These are phyloP conservation scores for Globisporangium middletonii DNA, from an alignment of 352 stramenopile species.

Conservation along the genomic window DNA sequence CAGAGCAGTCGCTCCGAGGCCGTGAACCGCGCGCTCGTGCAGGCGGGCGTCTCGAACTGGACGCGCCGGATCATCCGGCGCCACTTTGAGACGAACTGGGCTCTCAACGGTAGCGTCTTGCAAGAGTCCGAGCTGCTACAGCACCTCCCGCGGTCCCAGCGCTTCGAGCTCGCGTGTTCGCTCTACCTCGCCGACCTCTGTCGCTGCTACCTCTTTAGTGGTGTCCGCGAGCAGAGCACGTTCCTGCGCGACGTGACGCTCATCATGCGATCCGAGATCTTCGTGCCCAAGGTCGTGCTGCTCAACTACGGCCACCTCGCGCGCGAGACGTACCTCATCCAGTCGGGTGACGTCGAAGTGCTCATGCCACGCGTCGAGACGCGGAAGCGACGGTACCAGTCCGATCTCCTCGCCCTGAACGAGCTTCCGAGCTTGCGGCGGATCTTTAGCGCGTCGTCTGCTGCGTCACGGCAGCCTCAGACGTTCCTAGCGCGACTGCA, in stretches of 20 bases:
- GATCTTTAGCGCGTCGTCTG: background rate
- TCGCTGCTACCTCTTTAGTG: slow-evolving; percentile 10
- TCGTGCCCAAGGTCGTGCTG: slow-evolving; percentile 49
- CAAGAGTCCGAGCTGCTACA: slow-evolving; percentile 11
- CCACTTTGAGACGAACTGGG: slow-evolving; percentile 21
- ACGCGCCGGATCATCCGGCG: slow-evolving; percentile 13
- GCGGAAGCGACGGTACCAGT: background rate
- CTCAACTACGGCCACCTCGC: slow-evolving; percentile 47
- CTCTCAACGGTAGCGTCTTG: slow-evolving; percentile 14
- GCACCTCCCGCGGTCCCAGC: slow-evolving; percentile 17
- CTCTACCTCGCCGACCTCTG: slow-evolving; percentile 9
- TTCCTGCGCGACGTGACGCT: slow-evolving; percentile 30
- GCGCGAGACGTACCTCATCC: slow-evolving; percentile 51
- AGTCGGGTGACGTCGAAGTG: slow-evolving; percentile 52
- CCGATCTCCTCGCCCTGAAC: slow-evolving; percentile 4
- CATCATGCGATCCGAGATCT: slow-evolving; percentile 46
- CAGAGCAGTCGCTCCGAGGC: slow-evolving; percentile 2
- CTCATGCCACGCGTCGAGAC: slow-evolving; percentile 24
- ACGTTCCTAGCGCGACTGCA: background rate
- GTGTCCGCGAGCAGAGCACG: slow-evolving; percentile 2
- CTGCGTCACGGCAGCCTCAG: background rate
- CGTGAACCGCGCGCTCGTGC: slow-evolving; percentile 12
- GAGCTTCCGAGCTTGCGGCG: slow-evolving; percentile 7
- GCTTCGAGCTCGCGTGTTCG: slow-evolving; percentile 11
- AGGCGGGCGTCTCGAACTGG: slow-evolving; percentile 6